Evolutionary conservation across 768 basidiomycete species (phyloP), one percentile per base, ranked within the genome.

Genomic region (Cystobasidium tubakii): DNA sequence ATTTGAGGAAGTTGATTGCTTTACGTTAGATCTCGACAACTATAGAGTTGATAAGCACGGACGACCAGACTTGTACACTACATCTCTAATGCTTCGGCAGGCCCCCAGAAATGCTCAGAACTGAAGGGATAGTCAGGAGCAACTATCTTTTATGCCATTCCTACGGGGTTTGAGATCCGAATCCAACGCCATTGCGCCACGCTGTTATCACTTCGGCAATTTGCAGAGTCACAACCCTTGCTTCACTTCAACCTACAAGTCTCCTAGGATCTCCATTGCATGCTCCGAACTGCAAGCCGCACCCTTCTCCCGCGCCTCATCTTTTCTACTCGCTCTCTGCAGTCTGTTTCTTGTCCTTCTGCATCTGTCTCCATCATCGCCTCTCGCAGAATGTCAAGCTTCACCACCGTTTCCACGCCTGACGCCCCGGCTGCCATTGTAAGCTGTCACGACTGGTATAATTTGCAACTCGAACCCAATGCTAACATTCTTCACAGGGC

Each of bases 371-470:
- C 21, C 63, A 39, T 46, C 6, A 12, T 9, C 9, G 23, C 36
- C 34, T 15, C n/a, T 4, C n/a, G 31, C 33, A 69, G 6, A 27
- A 36, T 27, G 54, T 60, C 54, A 12, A 60, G 55, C 29, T 57
- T 60, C 53, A 57, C 66, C 21, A 36, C 43, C 39, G 34, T 71
- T 29, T 55, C 69, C 15, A 71, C 69, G 53, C 69, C 69, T 60
- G 55, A 71, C 29, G 69, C 69, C 10, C 69, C 69, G 12, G 33
- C 69, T 10, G 69, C 69, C 42, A 71, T 71, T 71, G 69, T 71
- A 34, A 60, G 69, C 21, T 6, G 12, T 31, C 19, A n/a, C 10
- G 34, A 15, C 23, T 13, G 7, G 65, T 4, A 19, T 4, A 2
- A 15, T 54, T 10, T 9, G 27, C 29, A 54, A 6, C 17, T 3